Percentiles rank a stretch among this genome's conserved stretches.
Evolutionary conservation across 495 filamentous ascomycete genomes (phyloP).

Genomic region (Niebla homalea): DNA sequence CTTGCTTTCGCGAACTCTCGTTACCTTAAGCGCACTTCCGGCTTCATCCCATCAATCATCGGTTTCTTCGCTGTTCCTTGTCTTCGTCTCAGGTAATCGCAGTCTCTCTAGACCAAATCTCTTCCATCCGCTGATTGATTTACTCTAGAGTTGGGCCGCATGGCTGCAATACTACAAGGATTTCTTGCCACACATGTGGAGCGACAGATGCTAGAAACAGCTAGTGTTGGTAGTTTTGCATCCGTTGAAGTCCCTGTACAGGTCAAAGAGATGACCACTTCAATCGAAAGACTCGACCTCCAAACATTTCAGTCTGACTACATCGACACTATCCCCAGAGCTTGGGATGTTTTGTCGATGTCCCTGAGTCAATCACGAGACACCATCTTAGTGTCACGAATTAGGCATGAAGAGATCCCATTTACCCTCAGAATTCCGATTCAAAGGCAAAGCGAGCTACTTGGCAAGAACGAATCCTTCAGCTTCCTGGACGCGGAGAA

Average conservation of each 20-base stretch:
- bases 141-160: constrained; percentile 44
- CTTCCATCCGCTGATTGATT: constrained; percentile 3
- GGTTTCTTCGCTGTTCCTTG: constrained; percentile 44
- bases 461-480: constrained; percentile 67
- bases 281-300: constrained; percentile 24
- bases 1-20: constrained; percentile 45
- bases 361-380: constrained; percentile 64
- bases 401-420: constrained; percentile 57
- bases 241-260: neutral
- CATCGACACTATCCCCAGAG: constrained; percentile 65
- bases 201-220: constrained; percentile 20
- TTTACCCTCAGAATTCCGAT: constrained; percentile 80
- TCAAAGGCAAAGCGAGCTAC: constrained; percentile 64
- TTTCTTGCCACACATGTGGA: constrained; percentile 38
- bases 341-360: constrained; percentile 79
- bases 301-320: constrained; percentile 52
- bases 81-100: constrained; percentile 34
- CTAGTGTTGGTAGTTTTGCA: constrained; percentile 29
- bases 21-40: constrained; percentile 49
- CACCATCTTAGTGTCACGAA: constrained; percentile 71
- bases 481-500: constrained; percentile 62
- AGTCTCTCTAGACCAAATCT: neutral
- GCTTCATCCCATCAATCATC: constrained; percentile 28
- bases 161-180: constrained; percentile 44
- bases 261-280: constrained; percentile 19